A percentile compares a stretch with the other conserved stretches of the same genome.
Evolutionary conservation across 352 stramenopile species (phyloP).

Genomic region (Pythium pyrilobum): DNA sequence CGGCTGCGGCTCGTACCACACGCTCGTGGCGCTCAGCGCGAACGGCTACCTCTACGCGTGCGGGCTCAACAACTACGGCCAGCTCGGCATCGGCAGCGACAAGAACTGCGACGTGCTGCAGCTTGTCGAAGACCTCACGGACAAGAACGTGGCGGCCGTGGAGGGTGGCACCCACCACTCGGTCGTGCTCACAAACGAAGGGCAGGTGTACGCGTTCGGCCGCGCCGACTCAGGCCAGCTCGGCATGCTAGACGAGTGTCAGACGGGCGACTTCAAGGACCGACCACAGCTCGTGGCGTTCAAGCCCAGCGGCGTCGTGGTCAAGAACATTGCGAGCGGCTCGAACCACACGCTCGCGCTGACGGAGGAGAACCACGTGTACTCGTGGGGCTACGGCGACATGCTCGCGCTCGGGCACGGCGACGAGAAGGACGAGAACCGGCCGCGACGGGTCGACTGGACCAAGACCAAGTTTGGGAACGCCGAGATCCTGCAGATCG

Average conservation of each 20-base stretch:
- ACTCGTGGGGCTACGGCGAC: conserved; percentile 92
- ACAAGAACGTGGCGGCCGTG: conserved; percentile 67
- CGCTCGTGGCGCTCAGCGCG: conserved; percentile 51
- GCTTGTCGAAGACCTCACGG: conserved; percentile 66
- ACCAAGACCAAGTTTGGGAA: conserved; percentile 60
- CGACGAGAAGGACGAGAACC: conserved; percentile 72
- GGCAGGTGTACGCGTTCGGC: conserved; percentile 90
- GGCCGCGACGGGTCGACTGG: conserved; percentile 62
- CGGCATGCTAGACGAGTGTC: conserved; percentile 70
- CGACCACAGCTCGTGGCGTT: conserved; percentile 70
- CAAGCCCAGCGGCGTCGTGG: conserved; percentile 21
- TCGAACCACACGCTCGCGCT: conserved; percentile 87
- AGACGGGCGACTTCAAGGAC: conserved; percentile 76
- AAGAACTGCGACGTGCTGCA: conserved; percentile 62
- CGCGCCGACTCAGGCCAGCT: conserved; percentile 93
- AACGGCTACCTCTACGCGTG: conserved; percentile 87
- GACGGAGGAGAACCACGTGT: conserved; percentile 68
- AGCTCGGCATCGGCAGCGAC: conserved; percentile 91
- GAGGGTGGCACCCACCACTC: conserved; percentile 91
- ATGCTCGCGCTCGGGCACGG: conserved; percentile 89
- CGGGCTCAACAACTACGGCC: conserved; percentile 96
- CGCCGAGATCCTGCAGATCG: conserved; percentile 65
- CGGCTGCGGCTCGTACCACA: conserved; percentile 88
- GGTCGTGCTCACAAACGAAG: conserved; percentile 85
- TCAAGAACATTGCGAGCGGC: conserved; percentile 61